phyloP scores from a whole-genome alignment of 768 basidiomycete species.

The Termitomyces sp. region DNA sequence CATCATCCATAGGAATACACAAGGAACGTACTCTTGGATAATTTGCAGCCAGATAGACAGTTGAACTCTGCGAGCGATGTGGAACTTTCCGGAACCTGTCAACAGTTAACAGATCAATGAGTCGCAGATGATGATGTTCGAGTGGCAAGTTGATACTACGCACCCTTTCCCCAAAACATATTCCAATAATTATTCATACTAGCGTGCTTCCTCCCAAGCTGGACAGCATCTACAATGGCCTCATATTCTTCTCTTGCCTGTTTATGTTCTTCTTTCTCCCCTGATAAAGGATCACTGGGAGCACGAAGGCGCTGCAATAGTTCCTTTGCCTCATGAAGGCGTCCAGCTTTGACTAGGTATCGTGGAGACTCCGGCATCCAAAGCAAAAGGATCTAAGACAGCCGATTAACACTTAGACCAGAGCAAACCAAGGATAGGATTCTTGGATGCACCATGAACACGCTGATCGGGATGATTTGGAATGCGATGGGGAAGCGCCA shows the following conservation, averaged over 20 bases:
- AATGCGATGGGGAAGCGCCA: slow-evolving; percentile 43
- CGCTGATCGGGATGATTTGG: slow-evolving; percentile 37
- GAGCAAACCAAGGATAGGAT: background rate
- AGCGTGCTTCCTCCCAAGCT: slow-evolving; percentile 36
- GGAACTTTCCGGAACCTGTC: slow-evolving; percentile 32
- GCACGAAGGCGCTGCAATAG: slow-evolving; percentile 32
- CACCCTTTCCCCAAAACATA: slow-evolving; percentile 43
- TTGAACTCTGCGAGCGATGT: slow-evolving; percentile 40
- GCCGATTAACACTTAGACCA: background rate
- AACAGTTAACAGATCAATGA: background rate
- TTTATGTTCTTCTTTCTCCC: slow-evolving; percentile 17
- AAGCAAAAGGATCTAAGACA: slow-evolving; percentile 25
- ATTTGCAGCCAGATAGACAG: slow-evolving; percentile 44
- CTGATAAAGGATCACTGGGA: slow-evolving; percentile 13
- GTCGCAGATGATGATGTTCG: background rate
- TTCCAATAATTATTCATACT: slow-evolving; percentile 39
- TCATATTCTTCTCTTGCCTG: slow-evolving; percentile 31
- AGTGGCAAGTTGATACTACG: background rate
- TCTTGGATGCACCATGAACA: slow-evolving; percentile 31
- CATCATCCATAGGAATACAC: background rate
- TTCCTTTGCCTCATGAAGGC: slow-evolving; percentile 32
- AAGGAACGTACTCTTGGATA: slow-evolving; percentile 34
- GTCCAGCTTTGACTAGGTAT: slow-evolving; percentile 39
- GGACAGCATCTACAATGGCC: slow-evolving; percentile 34
- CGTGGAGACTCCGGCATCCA: slow-evolving; percentile 38